These are phyloP conservation scores for Sutorius eximius DNA, from an alignment of 1,284 basidiomycete genomes.

Conservation along the genomic window DNA sequence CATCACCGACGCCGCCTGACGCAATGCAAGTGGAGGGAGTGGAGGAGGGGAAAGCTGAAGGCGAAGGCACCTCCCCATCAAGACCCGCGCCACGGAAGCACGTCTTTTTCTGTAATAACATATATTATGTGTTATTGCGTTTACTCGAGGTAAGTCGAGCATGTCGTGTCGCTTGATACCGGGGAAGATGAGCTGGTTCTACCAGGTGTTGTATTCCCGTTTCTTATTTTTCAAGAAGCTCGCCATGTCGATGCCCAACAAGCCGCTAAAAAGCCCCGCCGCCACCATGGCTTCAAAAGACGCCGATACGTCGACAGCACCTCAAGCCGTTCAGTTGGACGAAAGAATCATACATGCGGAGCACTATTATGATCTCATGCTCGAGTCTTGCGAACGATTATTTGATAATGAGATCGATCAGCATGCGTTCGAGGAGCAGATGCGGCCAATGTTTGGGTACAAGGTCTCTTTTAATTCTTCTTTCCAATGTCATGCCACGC, in stretches of 20 bases:
- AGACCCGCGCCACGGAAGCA: conserved; percentile 44
- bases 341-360: conserved; percentile 37
- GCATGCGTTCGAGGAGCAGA: conserved; percentile 85
- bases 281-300: conserved; percentile 36
- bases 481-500: background rate
- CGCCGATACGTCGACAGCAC: conserved; percentile 30
- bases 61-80: conserved; percentile 17
- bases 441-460: conserved; percentile 89
- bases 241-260: conserved; percentile 49
- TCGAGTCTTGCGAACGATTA: conserved; percentile 86
- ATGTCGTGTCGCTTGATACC: background rate
- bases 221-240: conserved; percentile 77
- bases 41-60: conserved; percentile 29
- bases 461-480: conserved; percentile 43
- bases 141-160: conserved; percentile 70
- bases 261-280: conserved; percentile 27
- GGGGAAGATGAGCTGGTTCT: conserved; percentile 2
- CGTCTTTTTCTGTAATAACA: conserved; percentile 87
- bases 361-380: conserved; percentile 81
- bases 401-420: conserved; percentile 94
- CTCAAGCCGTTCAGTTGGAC: conserved; percentile 18
- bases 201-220: conserved; percentile 84
- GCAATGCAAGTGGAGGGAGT: conserved; percentile 41
- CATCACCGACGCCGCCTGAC: conserved; percentile 54
- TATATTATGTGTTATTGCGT: conserved; percentile 84